Conservation (phyloP, 2,329 filamentous ascomycete species). For the Cadophora luteo-olivacea region DNA sequence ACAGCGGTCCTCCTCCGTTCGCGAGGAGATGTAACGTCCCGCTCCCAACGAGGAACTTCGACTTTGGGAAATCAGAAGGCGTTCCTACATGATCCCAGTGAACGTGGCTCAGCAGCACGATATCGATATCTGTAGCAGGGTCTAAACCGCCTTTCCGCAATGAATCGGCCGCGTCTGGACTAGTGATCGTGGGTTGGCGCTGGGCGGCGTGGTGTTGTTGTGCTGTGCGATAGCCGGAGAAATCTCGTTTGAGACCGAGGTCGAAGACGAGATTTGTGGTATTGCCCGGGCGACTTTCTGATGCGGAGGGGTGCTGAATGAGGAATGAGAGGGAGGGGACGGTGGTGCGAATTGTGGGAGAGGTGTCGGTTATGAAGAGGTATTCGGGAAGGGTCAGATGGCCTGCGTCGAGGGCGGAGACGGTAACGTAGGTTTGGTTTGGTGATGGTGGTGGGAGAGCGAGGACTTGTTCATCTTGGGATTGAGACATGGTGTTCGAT, state of each 20-base stretch:
- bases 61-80: conserved; percentile 55
- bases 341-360: conserved; percentile 50
- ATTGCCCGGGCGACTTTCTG: conserved; percentile 18
- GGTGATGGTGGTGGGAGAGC: conserved; percentile 18
- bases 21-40: conserved; percentile 52
- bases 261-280: conserved; percentile 55
- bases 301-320: conserved; percentile 51
- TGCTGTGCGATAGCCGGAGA: conserved; percentile 50
- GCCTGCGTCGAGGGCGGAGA: conserved; percentile 49
- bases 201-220: conserved; percentile 53
- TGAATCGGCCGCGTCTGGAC: conserved; percentile 51
- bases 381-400: conserved; percentile 54
- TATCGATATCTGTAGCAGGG: conserved; percentile 30
- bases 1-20: conserved; percentile 34
- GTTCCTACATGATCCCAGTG: conserved; percentile 67
- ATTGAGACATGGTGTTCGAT: neutral
- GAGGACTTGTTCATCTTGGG: neutral
- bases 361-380: conserved; percentile 53
- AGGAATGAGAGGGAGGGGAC: conserved; percentile 62
- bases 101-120: conserved; percentile 55
- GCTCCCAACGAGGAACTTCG: conserved; percentile 57
- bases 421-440: conserved; percentile 41
- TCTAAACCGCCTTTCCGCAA: conserved; percentile 47
- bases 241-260: conserved; percentile 56
- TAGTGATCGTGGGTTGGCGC: conserved; percentile 52